Evolutionary conservation across 148 eudicot genomes (phyloP).

Genomic region (Agrostemma githago): DNA sequence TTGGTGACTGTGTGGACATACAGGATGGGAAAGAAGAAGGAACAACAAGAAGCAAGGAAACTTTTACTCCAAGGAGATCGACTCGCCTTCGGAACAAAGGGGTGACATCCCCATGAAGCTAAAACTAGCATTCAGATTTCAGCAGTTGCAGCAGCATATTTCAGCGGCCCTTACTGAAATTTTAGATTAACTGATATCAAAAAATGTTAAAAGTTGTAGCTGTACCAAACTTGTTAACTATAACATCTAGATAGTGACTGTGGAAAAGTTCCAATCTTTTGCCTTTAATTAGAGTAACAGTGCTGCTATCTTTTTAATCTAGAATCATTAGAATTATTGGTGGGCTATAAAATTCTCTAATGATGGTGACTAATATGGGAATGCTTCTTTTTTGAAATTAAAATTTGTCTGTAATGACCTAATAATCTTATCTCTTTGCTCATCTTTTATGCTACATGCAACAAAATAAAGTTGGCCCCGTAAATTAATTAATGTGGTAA

Average conservation of each 20-base stretch:
- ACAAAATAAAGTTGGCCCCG: neutral
- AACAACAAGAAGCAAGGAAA: conserved; percentile 2
- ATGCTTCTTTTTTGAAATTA: conserved; percentile 14
- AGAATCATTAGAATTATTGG: conserved; percentile 4
- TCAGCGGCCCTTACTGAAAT: conserved; percentile 19
- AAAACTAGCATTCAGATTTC: neutral
- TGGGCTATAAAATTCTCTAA: neutral
- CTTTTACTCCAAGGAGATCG: conserved; percentile 53
- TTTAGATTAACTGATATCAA: neutral
- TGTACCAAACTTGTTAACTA: neutral
- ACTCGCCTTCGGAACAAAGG: conserved; percentile 41
- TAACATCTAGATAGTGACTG: neutral
- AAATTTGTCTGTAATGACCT: conserved; percentile 3
- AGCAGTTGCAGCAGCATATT: conserved; percentile 25
- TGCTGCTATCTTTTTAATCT: neutral
- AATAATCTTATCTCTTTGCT: conserved; percentile 24
- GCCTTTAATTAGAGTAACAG: neutral
- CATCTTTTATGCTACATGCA: conserved; percentile 19
- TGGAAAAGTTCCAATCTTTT: neutral
- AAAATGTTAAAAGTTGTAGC: neutral
- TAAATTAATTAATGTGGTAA: too few species aligned
- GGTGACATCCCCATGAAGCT: conserved; percentile 42
- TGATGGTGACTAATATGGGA: conserved; percentile 21
- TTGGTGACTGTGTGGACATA: neutral
- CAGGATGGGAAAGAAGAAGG: neutral